Evolutionary conservation across 345 rosid genomes (phyloP).

Genomic region (Litchi chinensis): DNA sequence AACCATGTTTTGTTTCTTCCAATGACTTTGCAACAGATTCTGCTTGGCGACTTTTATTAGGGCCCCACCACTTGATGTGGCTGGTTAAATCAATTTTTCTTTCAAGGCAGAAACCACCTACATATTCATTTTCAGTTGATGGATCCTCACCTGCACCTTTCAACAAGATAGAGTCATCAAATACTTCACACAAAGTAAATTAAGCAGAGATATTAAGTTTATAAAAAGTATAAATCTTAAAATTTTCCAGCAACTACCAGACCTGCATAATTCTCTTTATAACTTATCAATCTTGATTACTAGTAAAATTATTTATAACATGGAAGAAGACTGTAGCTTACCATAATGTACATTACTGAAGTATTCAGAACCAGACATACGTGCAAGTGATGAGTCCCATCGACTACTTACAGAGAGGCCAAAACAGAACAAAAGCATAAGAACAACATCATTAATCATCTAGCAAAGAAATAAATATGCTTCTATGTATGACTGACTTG

Average conservation of each 20-base stretch:
- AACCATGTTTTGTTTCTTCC: constrained; percentile 59
- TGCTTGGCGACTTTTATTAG: constrained; percentile 66
- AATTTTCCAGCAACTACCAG: not conserved
- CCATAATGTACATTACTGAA: constrained; percentile 67
- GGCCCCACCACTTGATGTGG: constrained; percentile 93
- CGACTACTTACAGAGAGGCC: constrained; percentile 47
- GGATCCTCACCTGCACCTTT: constrained; percentile 73
- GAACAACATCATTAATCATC: constrained; percentile 12
- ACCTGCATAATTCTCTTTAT: constrained; percentile 15
- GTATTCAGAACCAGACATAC: constrained; percentile 82
- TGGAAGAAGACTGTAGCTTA: constrained; percentile 31
- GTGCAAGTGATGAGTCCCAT: constrained; percentile 84
- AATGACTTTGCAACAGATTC: constrained; percentile 65
- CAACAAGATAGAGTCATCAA: constrained; percentile 23
- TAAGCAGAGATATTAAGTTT: not conserved
- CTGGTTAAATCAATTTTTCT: constrained; percentile 86
- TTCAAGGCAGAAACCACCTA: constrained; percentile 71
- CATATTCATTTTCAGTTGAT: constrained; percentile 68
- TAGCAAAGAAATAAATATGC: not conserved
- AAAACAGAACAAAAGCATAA: constrained; percentile 18
- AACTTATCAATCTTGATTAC: constrained; percentile 4
- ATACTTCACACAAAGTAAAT: not conserved
- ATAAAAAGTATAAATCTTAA: not conserved
- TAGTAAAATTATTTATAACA: constrained; percentile 16
- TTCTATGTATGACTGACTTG: not conserved